Percentiles rank a stretch among this genome's conserved stretches.
Evolutionary conservation across 768 basidiomycete genomes (phyloP).

Genomic region (Boletus pseudo-olivaceus): DNA sequence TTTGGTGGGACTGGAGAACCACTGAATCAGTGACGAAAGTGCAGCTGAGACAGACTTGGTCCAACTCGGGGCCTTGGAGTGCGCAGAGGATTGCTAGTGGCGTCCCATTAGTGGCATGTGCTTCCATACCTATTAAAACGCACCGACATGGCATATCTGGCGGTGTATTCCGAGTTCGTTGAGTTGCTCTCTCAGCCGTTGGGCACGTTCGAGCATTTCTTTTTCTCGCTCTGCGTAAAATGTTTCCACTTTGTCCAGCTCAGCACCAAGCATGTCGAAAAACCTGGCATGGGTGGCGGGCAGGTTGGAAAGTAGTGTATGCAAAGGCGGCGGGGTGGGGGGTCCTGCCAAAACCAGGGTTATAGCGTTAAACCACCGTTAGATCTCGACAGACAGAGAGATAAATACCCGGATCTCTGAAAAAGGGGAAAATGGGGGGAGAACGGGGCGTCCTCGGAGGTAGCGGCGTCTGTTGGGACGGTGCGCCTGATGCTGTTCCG

Average conservation of each 20-base stretch:
- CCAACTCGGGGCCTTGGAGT: constrained; percentile 7
- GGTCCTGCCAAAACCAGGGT: background rate
- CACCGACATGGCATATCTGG: constrained; percentile 50
- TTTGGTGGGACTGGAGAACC: background rate
- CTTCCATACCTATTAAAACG: background rate
- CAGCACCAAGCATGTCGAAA: constrained; percentile 67
- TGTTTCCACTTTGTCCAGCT: constrained; percentile 80
- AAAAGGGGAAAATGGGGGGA: constrained; percentile 13
- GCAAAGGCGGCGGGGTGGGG: constrained; percentile 36
- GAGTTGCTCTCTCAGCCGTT: constrained; percentile 61
- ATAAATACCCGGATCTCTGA: constrained; percentile 13
- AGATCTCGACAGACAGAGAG: background rate
- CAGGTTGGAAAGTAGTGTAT: constrained; percentile 49
- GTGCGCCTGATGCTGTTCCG: constrained; percentile 5
- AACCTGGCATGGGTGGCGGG: constrained; percentile 63
- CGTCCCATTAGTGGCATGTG: background rate
- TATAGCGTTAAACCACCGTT: background rate
- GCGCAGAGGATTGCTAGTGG: constrained; percentile 10
- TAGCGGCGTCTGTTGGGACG: constrained; percentile 14
- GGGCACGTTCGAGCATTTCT: constrained; percentile 48
- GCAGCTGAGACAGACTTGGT: background rate
- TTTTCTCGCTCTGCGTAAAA: constrained; percentile 76
- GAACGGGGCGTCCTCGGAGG: constrained; percentile 7
- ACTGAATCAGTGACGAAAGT: constrained; percentile 3
- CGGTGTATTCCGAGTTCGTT: constrained; percentile 69